These are phyloP conservation scores for Fusarium buxicola DNA, from an alignment of 2,329 filamentous ascomycete genomes.

Conservation along the genomic window DNA sequence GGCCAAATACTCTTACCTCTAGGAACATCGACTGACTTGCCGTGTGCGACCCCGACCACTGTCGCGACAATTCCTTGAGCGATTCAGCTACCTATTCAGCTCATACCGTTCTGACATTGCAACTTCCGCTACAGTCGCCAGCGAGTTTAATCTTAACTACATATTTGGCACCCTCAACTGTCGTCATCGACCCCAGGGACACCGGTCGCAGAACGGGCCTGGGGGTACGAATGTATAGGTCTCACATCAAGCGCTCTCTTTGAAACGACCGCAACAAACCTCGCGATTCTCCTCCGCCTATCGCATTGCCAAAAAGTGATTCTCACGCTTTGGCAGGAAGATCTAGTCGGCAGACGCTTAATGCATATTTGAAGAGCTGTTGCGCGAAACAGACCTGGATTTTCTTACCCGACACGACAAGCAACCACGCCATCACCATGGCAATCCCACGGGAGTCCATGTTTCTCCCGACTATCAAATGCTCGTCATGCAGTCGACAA, in stretches of 20 bases:
- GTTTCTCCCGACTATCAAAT: slow-evolving; percentile 87
- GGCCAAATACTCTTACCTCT: slow-evolving; percentile 4
- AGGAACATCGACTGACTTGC: slow-evolving; percentile 11
- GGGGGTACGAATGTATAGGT: slow-evolving; percentile 44
- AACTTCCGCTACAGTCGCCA: slow-evolving; percentile 1
- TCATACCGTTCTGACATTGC: not conserved
- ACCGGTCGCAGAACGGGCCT: slow-evolving; percentile 45
- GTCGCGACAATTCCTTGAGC: slow-evolving; percentile 9
- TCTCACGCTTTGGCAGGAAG: slow-evolving; percentile 10
- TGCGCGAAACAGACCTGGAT: slow-evolving; percentile 7
- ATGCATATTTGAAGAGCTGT: slow-evolving; percentile 21
- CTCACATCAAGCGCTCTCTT: slow-evolving; percentile 28
- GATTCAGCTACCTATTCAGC: slow-evolving; percentile 3
- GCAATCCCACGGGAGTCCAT: slow-evolving; percentile 69
- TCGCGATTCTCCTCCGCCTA: slow-evolving; percentile 6
- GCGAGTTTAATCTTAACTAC: slow-evolving; percentile 6
- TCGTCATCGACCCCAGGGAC: slow-evolving; percentile 43
- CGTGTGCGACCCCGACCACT: slow-evolving; percentile 5
- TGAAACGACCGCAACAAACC: slow-evolving; percentile 27
- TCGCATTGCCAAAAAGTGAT: slow-evolving; percentile 10
- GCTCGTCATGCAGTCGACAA: slow-evolving; percentile 80
- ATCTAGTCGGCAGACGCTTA: slow-evolving; percentile 5
- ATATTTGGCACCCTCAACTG: slow-evolving; percentile 25
- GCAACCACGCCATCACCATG: slow-evolving; percentile 52
- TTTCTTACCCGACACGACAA: slow-evolving; percentile 4